Percentiles rank a stretch among this genome's conserved stretches.
Conservation (phyloP, 2,329 filamentous ascomycete genomes). For the Aspergillus brunneoviolaceus region DNA sequence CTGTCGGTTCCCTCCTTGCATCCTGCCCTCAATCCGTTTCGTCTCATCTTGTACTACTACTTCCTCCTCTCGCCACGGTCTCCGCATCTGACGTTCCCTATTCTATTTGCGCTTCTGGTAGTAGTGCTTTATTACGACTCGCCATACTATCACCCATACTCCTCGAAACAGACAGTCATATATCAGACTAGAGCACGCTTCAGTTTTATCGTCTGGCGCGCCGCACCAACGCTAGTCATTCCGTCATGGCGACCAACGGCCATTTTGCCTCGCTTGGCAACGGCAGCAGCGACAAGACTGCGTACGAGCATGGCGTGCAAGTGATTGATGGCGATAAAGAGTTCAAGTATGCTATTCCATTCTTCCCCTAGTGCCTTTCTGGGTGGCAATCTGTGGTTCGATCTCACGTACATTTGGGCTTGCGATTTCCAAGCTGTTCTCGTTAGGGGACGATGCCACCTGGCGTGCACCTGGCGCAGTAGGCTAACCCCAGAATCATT, state of each 20-base stretch:
- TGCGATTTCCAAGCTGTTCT: background rate
- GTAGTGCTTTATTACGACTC: background rate
- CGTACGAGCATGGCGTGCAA: constrained; percentile 90
- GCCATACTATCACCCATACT: background rate
- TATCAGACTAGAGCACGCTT: background rate
- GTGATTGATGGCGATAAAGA: constrained; percentile 95
- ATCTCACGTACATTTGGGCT: background rate
- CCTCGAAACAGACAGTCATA: background rate
- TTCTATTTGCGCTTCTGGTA: constrained; percentile 3
- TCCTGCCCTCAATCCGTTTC: constrained; percentile 8
- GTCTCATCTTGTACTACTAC: constrained; percentile 5
- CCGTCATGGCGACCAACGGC: constrained; percentile 45
- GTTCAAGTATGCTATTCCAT: constrained; percentile 72
- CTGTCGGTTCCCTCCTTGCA: constrained; percentile 7
- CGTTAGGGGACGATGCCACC: background rate
- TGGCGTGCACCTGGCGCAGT: background rate
- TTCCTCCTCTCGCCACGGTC: constrained; percentile 10
- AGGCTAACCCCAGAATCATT: constrained; percentile 13
- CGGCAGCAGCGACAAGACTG: constrained; percentile 35
- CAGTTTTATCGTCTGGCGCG: constrained; percentile 1
- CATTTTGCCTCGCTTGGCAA: constrained; percentile 47
- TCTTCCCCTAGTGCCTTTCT: background rate
- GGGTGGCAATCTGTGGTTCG: background rate
- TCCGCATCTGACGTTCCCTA: constrained; percentile 18
- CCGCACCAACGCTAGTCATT: constrained; percentile 5